Evolutionary conservation across 2,329 filamentous ascomycete genomes (phyloP), one percentile per base, ranked within the genome.

Genomic region (Dryadomyces sulphureus): DNA sequence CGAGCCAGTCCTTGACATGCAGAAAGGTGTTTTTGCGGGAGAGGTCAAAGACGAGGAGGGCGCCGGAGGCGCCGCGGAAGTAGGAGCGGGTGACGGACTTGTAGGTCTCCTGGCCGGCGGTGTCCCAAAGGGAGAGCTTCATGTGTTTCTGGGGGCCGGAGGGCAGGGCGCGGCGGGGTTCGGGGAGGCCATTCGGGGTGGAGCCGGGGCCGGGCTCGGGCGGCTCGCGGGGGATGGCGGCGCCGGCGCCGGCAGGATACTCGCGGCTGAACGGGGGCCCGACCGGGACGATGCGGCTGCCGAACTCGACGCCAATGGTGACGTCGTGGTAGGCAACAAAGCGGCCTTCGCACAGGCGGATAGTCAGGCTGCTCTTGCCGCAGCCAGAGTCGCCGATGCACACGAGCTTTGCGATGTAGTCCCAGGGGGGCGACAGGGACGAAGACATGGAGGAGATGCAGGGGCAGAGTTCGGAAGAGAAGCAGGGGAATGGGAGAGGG

Each of bases 381-480:
- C 87, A 94, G 61, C 89, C 92, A 40, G 84, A 92, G 69, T 96
- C 92, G 63, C 92, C 92, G 59, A 98, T 88, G 68, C 87, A 94
- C 60, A 96, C 90, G 57, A 98, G 85, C 67, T 98, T 98, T 64
- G 90, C 89, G 61, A 96, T 98, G 70, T 93, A 96, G 69, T 96
- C 88, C 90, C 90, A 96, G 64, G 87, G 82, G 58, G 80, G 75
- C 19, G 51, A 48, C 25, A 50, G 50, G 14, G 51, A 45, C 11
- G 49, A 38, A 22, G 67, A 62, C 59, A 73, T 72, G 74, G 79
- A 79, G 60, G 55, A 53, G 45, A 17, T 20, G 8, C 14, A 35
- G 38, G 20, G 38, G 36, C 16, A 4, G 34, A 36, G 34, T n/a
- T n/a, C n/a, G n/a, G n/a, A 36, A 16, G 43, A 20, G 22, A 19